These are phyloP conservation scores for Geranium incanum DNA, from an alignment of 441 rosid genomes.

Conservation along the genomic window DNA sequence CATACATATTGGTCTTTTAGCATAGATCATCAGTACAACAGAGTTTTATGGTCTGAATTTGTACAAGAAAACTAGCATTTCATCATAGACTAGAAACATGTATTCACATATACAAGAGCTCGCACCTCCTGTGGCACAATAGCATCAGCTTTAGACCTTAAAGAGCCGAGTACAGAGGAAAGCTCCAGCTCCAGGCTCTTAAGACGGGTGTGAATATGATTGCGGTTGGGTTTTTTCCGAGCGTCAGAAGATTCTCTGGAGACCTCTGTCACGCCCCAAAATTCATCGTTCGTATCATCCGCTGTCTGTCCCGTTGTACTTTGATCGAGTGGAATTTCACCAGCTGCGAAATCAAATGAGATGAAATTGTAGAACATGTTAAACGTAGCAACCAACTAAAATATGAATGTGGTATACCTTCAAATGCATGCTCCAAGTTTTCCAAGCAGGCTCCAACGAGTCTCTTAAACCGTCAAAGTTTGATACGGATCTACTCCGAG, in stretches of 20 bases:
- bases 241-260: conserved; percentile 25
- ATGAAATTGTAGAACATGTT: conserved; percentile 14
- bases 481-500: conserved; percentile 25
- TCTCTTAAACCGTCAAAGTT: conserved; percentile 26
- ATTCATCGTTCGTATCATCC: conserved; percentile 27
- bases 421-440: conserved; percentile 69
- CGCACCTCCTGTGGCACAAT: conserved; percentile 41
- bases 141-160: conserved; percentile 45
- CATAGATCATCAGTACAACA: too few species aligned
- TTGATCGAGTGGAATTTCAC: conserved; percentile 32
- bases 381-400: conserved; percentile 12
- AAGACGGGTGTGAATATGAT: conserved; percentile 49
- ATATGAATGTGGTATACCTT: conserved; percentile 40
- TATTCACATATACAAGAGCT: conserved; percentile 14
- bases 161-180: conserved; percentile 50
- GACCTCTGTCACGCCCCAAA: conserved; percentile 24
- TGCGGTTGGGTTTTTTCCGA: conserved; percentile 26
- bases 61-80: too few species aligned
- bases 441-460: conserved; percentile 51
- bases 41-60: too few species aligned
- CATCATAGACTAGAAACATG: background rate
- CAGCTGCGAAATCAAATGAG: conserved; percentile 34
- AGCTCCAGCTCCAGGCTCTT: conserved; percentile 65
- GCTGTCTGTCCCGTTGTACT: conserved; percentile 11
- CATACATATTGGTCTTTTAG: too few species aligned